Percentiles rank a stretch among this genome's conserved stretches.
phyloP scores from a whole-genome alignment of 2,329 filamentous ascomycete species.

The Colletotrichum tamarilloi region DNA sequence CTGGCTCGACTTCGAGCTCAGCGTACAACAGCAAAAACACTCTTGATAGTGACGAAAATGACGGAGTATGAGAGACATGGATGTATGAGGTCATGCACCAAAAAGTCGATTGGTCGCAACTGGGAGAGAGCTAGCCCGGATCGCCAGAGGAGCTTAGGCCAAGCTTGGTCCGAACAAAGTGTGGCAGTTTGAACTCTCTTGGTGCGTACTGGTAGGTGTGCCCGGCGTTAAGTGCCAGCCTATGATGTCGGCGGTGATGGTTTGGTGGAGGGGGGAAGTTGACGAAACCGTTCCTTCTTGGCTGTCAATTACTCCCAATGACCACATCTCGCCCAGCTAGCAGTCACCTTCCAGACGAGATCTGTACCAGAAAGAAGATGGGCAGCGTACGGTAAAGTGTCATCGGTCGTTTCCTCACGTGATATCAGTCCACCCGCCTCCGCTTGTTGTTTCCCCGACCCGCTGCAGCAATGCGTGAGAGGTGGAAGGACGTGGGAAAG shows the following conservation, averaged over 20 bases:
- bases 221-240: not conserved
- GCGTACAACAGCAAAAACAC: not conserved
- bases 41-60: not conserved
- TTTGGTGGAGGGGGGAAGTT: not conserved
- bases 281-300: slow-evolving; percentile 7
- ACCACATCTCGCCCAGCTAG: not conserved
- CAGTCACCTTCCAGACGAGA: too few relatives aligned
- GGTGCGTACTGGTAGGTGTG: slow-evolving; percentile 3
- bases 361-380: not conserved
- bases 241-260: slow-evolving; percentile 29
- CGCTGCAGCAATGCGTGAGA: not conserved
- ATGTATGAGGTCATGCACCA: slow-evolving; percentile 22
- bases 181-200: not conserved
- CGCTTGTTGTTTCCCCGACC: slow-evolving; percentile 20
- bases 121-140: slow-evolving; percentile 6
- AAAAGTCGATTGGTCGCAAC: slow-evolving; percentile 7
- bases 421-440: slow-evolving; percentile 44
- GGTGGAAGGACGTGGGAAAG: not conserved
- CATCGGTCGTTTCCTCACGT: slow-evolving; percentile 5
- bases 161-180: not conserved
- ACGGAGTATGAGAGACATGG: not conserved
- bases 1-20: not conserved
- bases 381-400: not conserved
- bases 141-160: slow-evolving; percentile 20
- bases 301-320: not conserved